Percentiles rank a stretch among this genome's conserved stretches.
Evolutionary conservation across 2,329 filamentous ascomycete species (phyloP).

Genomic region (Penicillium sp.): DNA sequence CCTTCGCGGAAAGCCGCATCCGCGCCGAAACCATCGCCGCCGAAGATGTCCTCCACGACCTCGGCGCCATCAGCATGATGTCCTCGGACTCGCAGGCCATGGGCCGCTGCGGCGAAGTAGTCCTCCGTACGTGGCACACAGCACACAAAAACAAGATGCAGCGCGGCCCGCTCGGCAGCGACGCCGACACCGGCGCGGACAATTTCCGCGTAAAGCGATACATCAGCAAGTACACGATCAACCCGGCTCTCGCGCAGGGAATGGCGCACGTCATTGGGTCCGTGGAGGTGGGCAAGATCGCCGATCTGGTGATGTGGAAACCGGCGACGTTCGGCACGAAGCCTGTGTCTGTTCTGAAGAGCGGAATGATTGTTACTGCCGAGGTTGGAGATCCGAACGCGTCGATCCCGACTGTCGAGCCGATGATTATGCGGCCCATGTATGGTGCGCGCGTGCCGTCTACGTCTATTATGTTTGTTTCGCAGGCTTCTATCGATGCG

Average conservation of each 20-base stretch:
- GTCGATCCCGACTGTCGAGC: constrained; percentile 80
- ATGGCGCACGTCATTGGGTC: constrained; percentile 81
- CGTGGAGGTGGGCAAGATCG: constrained; percentile 78
- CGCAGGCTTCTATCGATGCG: constrained; percentile 57
- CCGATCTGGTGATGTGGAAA: constrained; percentile 81
- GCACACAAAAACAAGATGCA: constrained; percentile 94
- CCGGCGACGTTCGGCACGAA: constrained; percentile 80
- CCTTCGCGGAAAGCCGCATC: constrained; percentile 89
- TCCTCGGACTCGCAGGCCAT: constrained; percentile 90
- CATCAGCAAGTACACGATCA: constrained; percentile 91
- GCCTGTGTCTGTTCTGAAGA: constrained; percentile 72
- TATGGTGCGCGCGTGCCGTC: constrained; percentile 63
- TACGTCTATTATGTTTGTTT: constrained; percentile 76
- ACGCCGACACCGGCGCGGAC: constrained; percentile 68
- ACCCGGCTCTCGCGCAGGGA: constrained; percentile 82
- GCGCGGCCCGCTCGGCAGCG: constrained; percentile 65
- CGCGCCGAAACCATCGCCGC: constrained; percentile 92
- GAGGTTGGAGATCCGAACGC: constrained; percentile 81
- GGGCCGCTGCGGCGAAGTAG: constrained; percentile 89
- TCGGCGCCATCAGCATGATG: constrained; percentile 97
- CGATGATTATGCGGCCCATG: constrained; percentile 74
- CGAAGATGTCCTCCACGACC: constrained; percentile 88
- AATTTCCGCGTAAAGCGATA: constrained; percentile 91
- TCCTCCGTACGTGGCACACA: constrained; percentile 90
- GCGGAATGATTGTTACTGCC: constrained; percentile 70